A percentile compares a stretch with the other conserved stretches of the same genome.
Conservation (phyloP, 768 basidiomycete genomes). For the Russula sp. region DNA sequence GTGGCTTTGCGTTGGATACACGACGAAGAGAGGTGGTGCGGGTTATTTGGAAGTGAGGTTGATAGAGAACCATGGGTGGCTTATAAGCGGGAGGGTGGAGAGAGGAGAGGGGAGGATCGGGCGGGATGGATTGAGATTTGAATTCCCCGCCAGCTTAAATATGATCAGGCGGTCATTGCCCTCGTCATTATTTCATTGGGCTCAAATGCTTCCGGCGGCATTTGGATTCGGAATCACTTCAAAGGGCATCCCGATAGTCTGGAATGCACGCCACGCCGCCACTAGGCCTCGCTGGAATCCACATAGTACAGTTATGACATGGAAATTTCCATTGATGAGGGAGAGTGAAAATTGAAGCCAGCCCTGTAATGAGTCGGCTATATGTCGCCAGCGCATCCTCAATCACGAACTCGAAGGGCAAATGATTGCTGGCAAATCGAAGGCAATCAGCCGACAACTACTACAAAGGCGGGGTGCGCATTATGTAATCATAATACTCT, state of each 20-base stretch:
- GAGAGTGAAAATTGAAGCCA: neutral
- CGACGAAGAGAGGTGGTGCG: slow-evolving; percentile 21
- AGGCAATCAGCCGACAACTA: slow-evolving; percentile 2
- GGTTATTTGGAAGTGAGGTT: slow-evolving; percentile 16
- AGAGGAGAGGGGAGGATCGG: neutral
- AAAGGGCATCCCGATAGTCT: neutral
- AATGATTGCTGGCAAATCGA: slow-evolving; percentile 6
- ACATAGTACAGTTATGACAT: neutral
- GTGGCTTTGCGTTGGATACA: slow-evolving; percentile 16
- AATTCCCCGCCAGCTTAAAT: slow-evolving; percentile 5
- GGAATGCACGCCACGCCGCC: neutral
- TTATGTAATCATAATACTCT: slow-evolving; percentile 3
- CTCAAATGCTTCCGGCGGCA: slow-evolving; percentile 3
- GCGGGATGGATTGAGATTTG: neutral
- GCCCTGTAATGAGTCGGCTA: neutral
- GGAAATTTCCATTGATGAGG: slow-evolving; percentile 8
- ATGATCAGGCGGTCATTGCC: neutral
- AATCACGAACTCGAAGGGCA: neutral
- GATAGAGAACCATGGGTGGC: slow-evolving; percentile 18
- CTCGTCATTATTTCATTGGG: neutral
- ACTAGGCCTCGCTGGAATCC: neutral
- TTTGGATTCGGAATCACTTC: neutral
- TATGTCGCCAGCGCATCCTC: slow-evolving; percentile 2
- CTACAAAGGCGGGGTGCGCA: neutral
- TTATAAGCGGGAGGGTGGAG: neutral